These are phyloP conservation scores for Coleophoma crateriformis DNA, from an alignment of 2,329 filamentous ascomycete species.

Conservation along the genomic window DNA sequence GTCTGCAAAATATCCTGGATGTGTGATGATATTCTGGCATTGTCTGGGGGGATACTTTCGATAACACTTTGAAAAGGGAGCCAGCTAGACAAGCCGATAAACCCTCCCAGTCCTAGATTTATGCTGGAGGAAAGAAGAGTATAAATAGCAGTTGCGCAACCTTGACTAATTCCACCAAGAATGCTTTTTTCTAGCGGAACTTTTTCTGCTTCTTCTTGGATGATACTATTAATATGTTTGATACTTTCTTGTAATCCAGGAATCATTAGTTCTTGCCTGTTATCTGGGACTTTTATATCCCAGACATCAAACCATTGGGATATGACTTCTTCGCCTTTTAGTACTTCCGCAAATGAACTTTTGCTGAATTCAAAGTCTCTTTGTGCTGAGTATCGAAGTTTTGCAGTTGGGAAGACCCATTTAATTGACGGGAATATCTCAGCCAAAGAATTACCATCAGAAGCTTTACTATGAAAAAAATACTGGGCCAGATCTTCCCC, in stretches of 20 bases:
- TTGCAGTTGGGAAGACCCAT: conserved; percentile 15
- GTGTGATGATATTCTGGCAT: neutral
- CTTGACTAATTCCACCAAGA: conserved; percentile 41
- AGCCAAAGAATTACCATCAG: conserved; percentile 6
- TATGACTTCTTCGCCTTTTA: conserved; percentile 15
- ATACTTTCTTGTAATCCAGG: conserved; percentile 35
- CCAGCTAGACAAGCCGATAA: conserved; percentile 32
- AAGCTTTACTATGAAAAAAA: conserved; percentile 32
- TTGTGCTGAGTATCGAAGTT: conserved; percentile 21
- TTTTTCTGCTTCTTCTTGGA: conserved; percentile 28
- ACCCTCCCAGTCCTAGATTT: conserved; percentile 25
- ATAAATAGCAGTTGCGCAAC: conserved; percentile 34
- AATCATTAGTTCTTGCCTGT: conserved; percentile 35
- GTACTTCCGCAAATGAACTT: conserved; percentile 7
- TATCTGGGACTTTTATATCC: conserved; percentile 27
- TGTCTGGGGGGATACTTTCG: neutral
- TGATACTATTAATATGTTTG: conserved; percentile 23
- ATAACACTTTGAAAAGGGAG: conserved; percentile 21
- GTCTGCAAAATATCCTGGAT: conserved; percentile 1
- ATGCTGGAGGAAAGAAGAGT: conserved; percentile 27
- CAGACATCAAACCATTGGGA: conserved; percentile 47
- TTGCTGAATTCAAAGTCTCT: conserved; percentile 16
- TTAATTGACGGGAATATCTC: conserved; percentile 9
- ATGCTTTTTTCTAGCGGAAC: conserved; percentile 33
- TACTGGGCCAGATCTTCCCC: conserved; percentile 31